Conservation (phyloP, 2,329 filamentous ascomycete species). For the Dendrostoma leiphaemia region DNA sequence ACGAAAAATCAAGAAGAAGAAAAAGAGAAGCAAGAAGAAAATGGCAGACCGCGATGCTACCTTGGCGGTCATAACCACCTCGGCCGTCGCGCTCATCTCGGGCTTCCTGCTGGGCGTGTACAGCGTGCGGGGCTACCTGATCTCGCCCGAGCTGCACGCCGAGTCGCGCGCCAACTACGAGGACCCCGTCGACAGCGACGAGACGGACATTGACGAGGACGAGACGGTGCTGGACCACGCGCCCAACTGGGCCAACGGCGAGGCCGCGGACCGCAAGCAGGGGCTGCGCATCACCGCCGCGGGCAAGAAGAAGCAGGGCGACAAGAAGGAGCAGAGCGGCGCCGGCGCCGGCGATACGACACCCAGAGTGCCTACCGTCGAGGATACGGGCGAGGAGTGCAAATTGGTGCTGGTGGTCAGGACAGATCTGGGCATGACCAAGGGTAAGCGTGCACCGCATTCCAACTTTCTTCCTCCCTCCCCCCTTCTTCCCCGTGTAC, state of each 20-base stretch:
- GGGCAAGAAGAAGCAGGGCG: conserved; percentile 33
- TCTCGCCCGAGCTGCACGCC: conserved; percentile 54
- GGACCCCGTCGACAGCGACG: conserved; percentile 67
- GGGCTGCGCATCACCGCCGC: conserved; percentile 42
- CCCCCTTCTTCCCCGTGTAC: background rate
- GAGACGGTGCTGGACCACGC: conserved; percentile 62
- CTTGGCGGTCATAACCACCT: conserved; percentile 65
- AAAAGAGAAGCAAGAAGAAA: conserved; percentile 1
- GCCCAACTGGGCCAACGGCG: conserved; percentile 63
- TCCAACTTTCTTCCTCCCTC: background rate
- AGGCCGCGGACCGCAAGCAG: conserved; percentile 58
- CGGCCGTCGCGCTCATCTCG: conserved; percentile 68
- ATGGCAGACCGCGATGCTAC: background rate
- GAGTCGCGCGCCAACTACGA: conserved; percentile 54
- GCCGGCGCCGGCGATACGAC: background rate
- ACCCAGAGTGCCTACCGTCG: conserved; percentile 26
- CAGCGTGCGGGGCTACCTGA: conserved; percentile 58
- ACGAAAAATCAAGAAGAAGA: conserved; percentile 4
- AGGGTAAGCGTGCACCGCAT: conserved; percentile 60
- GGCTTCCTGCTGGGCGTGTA: conserved; percentile 84
- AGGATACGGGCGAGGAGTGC: conserved; percentile 70
- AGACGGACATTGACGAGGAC: conserved; percentile 64
- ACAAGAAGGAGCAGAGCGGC: conserved; percentile 22
- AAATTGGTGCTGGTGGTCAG: conserved; percentile 91
- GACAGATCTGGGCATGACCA: conserved; percentile 95